Percentiles rank a stretch among this genome's conserved stretches.
phyloP scores from a whole-genome alignment of 352 stramenopile genomes.

The Phytophthora podocarpi region DNA sequence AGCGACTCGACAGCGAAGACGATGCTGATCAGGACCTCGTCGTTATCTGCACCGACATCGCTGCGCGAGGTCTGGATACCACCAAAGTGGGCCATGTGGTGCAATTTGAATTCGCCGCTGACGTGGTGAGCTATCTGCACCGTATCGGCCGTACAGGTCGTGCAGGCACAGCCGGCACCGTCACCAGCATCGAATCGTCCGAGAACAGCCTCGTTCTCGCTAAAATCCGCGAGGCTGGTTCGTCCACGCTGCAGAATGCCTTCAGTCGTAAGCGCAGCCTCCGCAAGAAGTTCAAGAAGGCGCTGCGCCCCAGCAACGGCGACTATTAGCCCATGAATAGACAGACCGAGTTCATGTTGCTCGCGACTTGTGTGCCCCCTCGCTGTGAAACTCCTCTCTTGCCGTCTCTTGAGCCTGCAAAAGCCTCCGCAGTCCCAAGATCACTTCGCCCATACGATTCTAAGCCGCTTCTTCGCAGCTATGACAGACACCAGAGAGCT shows the following conservation, averaged over 20 bases:
- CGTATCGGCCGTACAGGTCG: conserved; percentile 78
- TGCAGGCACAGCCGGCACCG: conserved; percentile 51
- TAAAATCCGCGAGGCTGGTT: conserved; percentile 67
- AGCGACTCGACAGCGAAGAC: conserved; percentile 39
- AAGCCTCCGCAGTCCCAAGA: not conserved
- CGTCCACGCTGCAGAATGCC: conserved; percentile 52
- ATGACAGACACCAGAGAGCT: conserved; percentile 81
- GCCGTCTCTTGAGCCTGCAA: conserved; percentile 14
- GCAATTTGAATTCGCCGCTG: conserved; percentile 81
- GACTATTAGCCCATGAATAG: conserved; percentile 27
- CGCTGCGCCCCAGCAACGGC: conserved; percentile 4
- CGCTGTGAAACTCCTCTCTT: conserved; percentile 27
- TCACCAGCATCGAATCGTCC: conserved; percentile 70
- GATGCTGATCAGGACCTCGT: conserved; percentile 39
- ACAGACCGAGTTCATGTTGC: not conserved
- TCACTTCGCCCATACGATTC: too few species aligned
- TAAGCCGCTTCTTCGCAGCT: not conserved
- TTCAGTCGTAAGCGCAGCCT: conserved; percentile 87
- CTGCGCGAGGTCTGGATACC: conserved; percentile 73
- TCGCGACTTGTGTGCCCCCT: conserved; percentile 2
- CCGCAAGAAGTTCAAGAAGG: conserved; percentile 83
- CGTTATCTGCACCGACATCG: conserved; percentile 82
- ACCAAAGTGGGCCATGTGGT: conserved; percentile 75
- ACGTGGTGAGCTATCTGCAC: conserved; percentile 85
- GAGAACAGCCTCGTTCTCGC: conserved; percentile 67